These are phyloP conservation scores for Leccinum longicurvipes DNA, from an alignment of 768 basidiomycete species.

Conservation along the genomic window DNA sequence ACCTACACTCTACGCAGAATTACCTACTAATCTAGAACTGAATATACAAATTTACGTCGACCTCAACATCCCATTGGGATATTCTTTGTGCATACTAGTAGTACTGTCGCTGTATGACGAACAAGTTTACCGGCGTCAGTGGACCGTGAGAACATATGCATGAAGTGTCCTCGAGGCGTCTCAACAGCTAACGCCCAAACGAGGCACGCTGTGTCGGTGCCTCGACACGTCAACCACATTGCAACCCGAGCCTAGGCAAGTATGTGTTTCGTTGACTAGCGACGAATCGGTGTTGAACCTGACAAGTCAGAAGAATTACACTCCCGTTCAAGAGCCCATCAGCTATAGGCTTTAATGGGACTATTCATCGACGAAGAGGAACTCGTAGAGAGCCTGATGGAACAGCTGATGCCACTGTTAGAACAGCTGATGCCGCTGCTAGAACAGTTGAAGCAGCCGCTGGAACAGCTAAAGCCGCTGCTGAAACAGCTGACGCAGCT, in stretches of 20 bases:
- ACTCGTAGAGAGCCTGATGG: slow-evolving; percentile 2
- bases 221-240: not conserved
- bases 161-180: slow-evolving; percentile 3
- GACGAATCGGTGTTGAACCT: not conserved
- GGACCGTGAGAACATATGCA: slow-evolving; percentile 7
- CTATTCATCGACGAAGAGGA: slow-evolving; percentile 18
- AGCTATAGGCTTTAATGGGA: slow-evolving; percentile 12
- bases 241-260: not conserved
- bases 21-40: too few species aligned
- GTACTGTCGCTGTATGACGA: too few species aligned
- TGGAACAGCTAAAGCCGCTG: slow-evolving; percentile 3
- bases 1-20: too few species aligned
- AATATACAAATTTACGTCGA: too few species aligned
- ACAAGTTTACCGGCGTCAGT: not conserved
- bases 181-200: not conserved
- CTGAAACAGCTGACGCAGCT: not conserved
- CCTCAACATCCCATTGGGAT: not conserved
- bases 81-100: too few species aligned
- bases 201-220: not conserved
- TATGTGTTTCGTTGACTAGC: not conserved
- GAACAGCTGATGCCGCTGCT: not conserved
- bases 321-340: not conserved
- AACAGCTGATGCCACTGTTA: not conserved
- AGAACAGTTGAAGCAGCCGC: too few species aligned
- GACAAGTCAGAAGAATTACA: not conserved